phyloP scores from a whole-genome alignment of 1,284 basidiomycete species.

The Leccinum fuscescens region DNA sequence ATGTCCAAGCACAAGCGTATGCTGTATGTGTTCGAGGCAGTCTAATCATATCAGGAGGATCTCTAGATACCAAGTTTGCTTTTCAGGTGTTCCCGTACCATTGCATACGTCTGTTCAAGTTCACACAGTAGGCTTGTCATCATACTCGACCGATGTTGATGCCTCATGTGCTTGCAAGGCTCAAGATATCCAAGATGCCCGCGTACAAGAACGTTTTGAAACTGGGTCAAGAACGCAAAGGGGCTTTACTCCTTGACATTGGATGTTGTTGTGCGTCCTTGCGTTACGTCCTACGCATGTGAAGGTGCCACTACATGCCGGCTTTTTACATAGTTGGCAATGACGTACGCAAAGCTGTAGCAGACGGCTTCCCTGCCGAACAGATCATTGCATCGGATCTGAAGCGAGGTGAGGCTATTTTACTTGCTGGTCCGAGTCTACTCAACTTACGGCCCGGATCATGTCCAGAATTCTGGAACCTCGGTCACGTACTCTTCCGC shows the following conservation, averaged over 20 bases:
- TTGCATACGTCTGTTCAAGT: conserved; percentile 20
- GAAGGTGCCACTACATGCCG: neutral
- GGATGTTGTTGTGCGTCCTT: conserved; percentile 32
- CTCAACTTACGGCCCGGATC: neutral
- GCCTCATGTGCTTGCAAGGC: conserved; percentile 5
- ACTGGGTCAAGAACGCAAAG: conserved; percentile 26
- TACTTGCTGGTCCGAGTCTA: neutral
- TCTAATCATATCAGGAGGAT: neutral
- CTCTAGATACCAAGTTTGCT: neutral
- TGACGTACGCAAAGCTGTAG: conserved; percentile 17
- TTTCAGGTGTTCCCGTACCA: conserved; percentile 22
- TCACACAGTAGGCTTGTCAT: conserved; percentile 14
- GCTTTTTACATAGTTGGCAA: conserved; percentile 18
- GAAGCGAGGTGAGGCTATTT: conserved; percentile 15
- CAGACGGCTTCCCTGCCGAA: conserved; percentile 23
- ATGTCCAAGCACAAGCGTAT: conserved; percentile 32
- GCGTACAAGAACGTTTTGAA: conserved; percentile 25
- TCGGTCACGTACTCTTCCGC: conserved; percentile 36
- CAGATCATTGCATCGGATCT: conserved; percentile 25
- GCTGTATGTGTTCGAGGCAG: conserved; percentile 4
- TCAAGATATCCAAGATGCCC: conserved; percentile 22
- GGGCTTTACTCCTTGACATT: conserved; percentile 31
- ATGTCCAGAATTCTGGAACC: conserved; percentile 31
- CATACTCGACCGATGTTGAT: neutral
- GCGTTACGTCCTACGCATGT: neutral